phyloP scores from a whole-genome alignment of 2,329 filamentous ascomycete genomes.

The Aspergillus latus region DNA sequence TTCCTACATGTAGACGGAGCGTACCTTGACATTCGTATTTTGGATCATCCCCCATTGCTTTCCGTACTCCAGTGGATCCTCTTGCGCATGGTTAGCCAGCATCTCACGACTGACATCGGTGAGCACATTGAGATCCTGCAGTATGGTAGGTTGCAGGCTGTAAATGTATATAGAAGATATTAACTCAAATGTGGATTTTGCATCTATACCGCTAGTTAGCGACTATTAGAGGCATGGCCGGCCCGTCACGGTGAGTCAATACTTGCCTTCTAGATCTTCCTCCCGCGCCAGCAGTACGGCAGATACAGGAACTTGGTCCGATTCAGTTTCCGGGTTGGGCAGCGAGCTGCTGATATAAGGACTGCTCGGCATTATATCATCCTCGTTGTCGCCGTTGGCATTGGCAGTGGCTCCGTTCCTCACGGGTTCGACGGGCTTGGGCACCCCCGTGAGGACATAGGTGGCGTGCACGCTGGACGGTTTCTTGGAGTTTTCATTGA shows the following conservation, averaged over 20 bases:
- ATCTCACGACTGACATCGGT: slow-evolving; percentile 68
- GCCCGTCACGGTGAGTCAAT: not conserved
- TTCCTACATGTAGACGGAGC: not conserved
- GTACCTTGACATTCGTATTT: slow-evolving; percentile 66
- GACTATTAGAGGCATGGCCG: not conserved
- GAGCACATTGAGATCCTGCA: slow-evolving; percentile 71
- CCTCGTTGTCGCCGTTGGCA: slow-evolving; percentile 60
- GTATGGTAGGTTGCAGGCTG: slow-evolving; percentile 70
- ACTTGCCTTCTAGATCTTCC: slow-evolving; percentile 67
- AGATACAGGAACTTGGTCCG: slow-evolving; percentile 55
- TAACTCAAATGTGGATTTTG: slow-evolving; percentile 67
- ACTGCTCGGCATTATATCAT: slow-evolving; percentile 62
- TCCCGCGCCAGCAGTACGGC: slow-evolving; percentile 69
- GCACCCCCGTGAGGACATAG: slow-evolving; percentile 79
- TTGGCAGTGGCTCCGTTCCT: slow-evolving; percentile 44
- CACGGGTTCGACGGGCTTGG: slow-evolving; percentile 41
- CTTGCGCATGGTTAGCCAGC: slow-evolving; percentile 53
- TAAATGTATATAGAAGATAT: slow-evolving; percentile 83
- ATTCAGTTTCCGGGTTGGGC: slow-evolving; percentile 52
- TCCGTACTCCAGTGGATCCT: slow-evolving; percentile 60
- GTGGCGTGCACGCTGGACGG: slow-evolving; percentile 80
- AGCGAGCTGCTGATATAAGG: slow-evolving; percentile 67
- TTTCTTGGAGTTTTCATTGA: slow-evolving; percentile 71
- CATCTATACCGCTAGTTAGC: slow-evolving; percentile 49
- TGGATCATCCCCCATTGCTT: slow-evolving; percentile 71